Base-by-base conservation (phyloP, 176 grass and related monocot species). In the Puccinellia tenuiflora region DNA sequence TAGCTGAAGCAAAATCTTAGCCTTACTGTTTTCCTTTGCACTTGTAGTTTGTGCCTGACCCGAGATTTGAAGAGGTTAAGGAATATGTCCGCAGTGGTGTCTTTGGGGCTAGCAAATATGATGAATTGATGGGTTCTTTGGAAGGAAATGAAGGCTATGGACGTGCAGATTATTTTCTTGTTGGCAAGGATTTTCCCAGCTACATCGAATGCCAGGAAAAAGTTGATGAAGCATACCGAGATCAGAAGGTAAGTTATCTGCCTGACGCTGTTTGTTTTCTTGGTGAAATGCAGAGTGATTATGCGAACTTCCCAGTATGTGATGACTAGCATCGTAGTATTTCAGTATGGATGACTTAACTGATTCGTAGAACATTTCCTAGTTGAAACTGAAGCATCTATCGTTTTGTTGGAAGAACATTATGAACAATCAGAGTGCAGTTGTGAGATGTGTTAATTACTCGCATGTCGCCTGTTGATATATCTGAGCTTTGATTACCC, bases 111-210 rank as follows among this genome's bases (percentile, higher is more conserved):
- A 71, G 42, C 31, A 83, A 92, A 37, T 99, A 96, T 61, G 87
- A 96, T 26, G 97, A 96, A 57, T 90, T 99, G 83, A 94, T 99
- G 80, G 97, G 93, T 83, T 96, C 97, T 80, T 90, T 99, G 55
- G 97, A 99, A 96, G 97, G 84, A 64, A 94, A 94, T 84, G 84
- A 99, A 94, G 93, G 97, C 81, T 99, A 91, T 73, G 97, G 97
- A 28, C 89, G 89, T 68, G 93, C 93, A 47, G 97, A 99, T 88
- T 99, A 99, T 90, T 99, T 99, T 86, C 91, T 99, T 84, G 97
- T 99, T 81, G 97, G 97, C 71, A 90, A 99, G 68, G 97, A 99
- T 85, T 99, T 99, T 57, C 97, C 97, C 76, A 92, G 89, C 78
- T 99, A 99, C 82, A 88, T 99, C 47, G 97, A 96, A 67, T 99